A percentile compares a stretch with the other conserved stretches of the same genome.
Conservation (phyloP, 495 filamentous ascomycete genomes). For the Aspergillus carlsbadensis region DNA sequence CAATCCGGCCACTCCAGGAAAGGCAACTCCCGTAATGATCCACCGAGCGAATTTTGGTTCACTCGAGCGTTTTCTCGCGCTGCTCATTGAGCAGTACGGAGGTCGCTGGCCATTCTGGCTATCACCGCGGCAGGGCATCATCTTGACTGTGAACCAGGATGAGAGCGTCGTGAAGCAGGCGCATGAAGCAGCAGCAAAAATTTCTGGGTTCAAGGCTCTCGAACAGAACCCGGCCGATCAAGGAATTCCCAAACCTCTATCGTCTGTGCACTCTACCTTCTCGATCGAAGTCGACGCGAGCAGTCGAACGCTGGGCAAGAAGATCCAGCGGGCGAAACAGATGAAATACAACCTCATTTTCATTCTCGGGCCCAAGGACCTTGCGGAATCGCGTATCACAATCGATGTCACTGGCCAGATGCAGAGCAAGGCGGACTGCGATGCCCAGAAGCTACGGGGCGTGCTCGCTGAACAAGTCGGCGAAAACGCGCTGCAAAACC, state of each 20-base stretch:
- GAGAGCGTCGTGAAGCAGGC: slow-evolving; percentile 59
- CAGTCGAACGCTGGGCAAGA: slow-evolving; percentile 59
- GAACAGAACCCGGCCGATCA: slow-evolving; percentile 18
- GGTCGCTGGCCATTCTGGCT: slow-evolving; percentile 92
- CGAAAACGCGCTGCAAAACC: slow-evolving; percentile 32
- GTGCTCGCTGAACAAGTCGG: slow-evolving; percentile 32
- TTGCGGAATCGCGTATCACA: slow-evolving; percentile 42
- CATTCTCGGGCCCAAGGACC: slow-evolving; percentile 64
- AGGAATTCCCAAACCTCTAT: slow-evolving; percentile 29
- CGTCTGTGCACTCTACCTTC: slow-evolving; percentile 51
- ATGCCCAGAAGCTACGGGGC: slow-evolving; percentile 28
- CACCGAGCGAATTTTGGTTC: slow-evolving; percentile 88
- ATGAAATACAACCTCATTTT: slow-evolving; percentile 75
- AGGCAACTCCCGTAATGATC: slow-evolving; percentile 77
- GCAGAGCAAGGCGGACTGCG: slow-evolving; percentile 37
- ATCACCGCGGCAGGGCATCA: slow-evolving; percentile 75
- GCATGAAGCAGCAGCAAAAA: slow-evolving; percentile 36
- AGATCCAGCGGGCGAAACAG: slow-evolving; percentile 67
- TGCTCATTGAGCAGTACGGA: slow-evolving; percentile 81
- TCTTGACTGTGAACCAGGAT: slow-evolving; percentile 72
- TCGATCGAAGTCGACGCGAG: slow-evolving; percentile 72
- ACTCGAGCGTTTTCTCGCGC: slow-evolving; percentile 80
- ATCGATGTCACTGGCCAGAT: slow-evolving; percentile 48
- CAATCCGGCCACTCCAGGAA: slow-evolving; percentile 65
- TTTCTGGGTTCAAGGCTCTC: slow-evolving; percentile 37